Base-by-base conservation (phyloP, 148 eudicot species). In the Cornus suecica region DNA sequence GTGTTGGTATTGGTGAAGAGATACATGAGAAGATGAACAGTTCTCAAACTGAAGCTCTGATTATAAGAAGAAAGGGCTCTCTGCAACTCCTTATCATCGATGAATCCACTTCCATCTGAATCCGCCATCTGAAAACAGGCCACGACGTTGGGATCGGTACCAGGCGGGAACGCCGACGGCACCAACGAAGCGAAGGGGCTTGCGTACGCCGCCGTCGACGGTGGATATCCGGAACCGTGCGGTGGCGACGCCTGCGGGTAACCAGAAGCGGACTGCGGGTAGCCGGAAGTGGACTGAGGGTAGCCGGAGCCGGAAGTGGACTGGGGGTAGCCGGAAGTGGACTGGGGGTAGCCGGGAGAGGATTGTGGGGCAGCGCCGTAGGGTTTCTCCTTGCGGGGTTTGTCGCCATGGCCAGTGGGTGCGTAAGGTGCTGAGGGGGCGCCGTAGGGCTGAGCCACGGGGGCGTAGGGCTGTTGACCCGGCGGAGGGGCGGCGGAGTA, bases 81-180 rank as follows among this genome's bases (percentile, higher is more conserved):
- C 83, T 95, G 99, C 51, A 95, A 65, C 88, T 95, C 97, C 82
- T 86, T 88, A 68, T 95, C 99, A 48, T 95, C 99, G 14, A 95
- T 92, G 27, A 89, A 68, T 7, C 99, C 99, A 58, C 97, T 95
- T 3, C 94, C 88, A 69, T 95, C 99, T 30, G 79, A 84, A 77
- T 92, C 97, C 52, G 97, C 97, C 65, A 83, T 72, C 86, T 90
- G 94, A 26, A 92, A 95, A 69, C 91, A 86, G 10, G 88, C 91
- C 1, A 95, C 73, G 32, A 95, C 78, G 41, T 75, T 91, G 15
- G 97, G 97, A 71, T 95, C 99, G 4, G 97, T 91, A 4, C 99
- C 99, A 3, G 97, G 97, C 0, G 97, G 94, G 23, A 94, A 94
- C 2, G 89, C 81, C 10, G 97, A 91, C 26, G 97, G 99, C 71